phyloP scores from a whole-genome alignment of 2,329 filamentous ascomycete genomes.

The Eutypa lata region DNA sequence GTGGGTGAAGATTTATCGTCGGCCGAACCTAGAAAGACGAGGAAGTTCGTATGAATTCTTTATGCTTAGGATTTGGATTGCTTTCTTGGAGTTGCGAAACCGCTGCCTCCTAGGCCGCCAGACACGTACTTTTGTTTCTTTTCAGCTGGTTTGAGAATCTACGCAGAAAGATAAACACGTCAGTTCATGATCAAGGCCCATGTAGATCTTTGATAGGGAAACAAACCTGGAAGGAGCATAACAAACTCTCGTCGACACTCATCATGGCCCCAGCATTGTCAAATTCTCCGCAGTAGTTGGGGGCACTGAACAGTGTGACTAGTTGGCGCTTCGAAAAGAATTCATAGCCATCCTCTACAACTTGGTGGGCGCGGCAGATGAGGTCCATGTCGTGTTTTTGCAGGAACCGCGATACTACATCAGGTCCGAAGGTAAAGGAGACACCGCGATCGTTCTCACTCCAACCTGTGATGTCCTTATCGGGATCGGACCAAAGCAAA shows the following conservation, averaged over 20 bases:
- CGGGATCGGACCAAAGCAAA: constrained; percentile 96
- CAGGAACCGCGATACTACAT: constrained; percentile 94
- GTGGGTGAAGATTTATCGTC: constrained; percentile 68
- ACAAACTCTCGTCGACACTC: constrained; percentile 96
- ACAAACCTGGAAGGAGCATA: constrained; percentile 96
- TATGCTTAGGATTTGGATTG: constrained; percentile 61
- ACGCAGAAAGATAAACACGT: constrained; percentile 2
- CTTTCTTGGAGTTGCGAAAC: constrained; percentile 69
- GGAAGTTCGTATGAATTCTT: constrained; percentile 71
- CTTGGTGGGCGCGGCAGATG: constrained; percentile 97
- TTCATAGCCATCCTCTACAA: constrained; percentile 98
- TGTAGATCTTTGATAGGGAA: not conserved
- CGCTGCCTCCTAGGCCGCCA: constrained; percentile 67
- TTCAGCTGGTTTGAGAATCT: constrained; percentile 99
- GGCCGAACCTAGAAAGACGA: constrained; percentile 88
- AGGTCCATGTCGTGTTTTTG: constrained; percentile 99
- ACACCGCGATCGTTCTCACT: constrained; percentile 98
- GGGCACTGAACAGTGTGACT: constrained; percentile 95
- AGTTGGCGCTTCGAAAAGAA: constrained; percentile 99
- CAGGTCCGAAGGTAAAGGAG: constrained; percentile 96
- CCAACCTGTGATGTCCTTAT: constrained; percentile 99
- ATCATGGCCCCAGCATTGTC: constrained; percentile 99
- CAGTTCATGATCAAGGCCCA: not conserved
- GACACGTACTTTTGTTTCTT: constrained; percentile 99
- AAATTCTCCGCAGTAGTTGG: constrained; percentile 99